phyloP scores from a whole-genome alignment of 768 basidiomycete genomes.

The Mycena maculata region DNA sequence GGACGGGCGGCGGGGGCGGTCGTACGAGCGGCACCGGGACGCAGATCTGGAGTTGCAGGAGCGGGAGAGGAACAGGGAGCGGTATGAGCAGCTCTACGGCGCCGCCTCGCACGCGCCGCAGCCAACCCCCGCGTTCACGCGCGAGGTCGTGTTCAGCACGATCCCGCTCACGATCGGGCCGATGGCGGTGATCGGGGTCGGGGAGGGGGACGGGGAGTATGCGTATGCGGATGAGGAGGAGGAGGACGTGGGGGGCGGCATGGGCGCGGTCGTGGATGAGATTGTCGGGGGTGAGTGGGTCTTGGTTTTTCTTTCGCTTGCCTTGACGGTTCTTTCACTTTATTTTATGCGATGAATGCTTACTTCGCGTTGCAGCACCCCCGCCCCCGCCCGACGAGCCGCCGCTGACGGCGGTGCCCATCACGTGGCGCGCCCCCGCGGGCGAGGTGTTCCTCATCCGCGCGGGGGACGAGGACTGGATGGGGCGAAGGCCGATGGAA shows the following conservation, averaged over 20 bases:
- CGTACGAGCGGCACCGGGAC: neutral
- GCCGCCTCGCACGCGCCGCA: no score
- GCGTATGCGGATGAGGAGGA: neutral
- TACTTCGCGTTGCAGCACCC: neutral
- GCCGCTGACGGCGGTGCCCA: constrained; percentile 22
- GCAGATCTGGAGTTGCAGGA: no score
- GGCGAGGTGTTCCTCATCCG: constrained; percentile 29
- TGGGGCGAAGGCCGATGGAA: constrained; percentile 26
- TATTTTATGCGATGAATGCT: no score
- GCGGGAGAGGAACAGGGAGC: constrained; percentile 7
- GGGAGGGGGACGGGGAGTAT: constrained; percentile 22
- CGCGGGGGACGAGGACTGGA: constrained; percentile 34
- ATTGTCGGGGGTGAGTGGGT: constrained; percentile 34
- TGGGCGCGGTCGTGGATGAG: constrained; percentile 29
- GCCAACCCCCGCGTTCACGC: constrained; percentile 5
- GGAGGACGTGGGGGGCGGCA: neutral
- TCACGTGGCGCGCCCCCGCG: constrained; percentile 27
- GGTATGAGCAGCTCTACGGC: constrained; percentile 26
- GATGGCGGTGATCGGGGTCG: constrained; percentile 20
- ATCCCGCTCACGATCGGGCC: constrained; percentile 36
- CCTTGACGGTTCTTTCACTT: neutral
- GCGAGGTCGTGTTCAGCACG: constrained; percentile 24
- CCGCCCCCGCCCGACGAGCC: constrained; percentile 12
- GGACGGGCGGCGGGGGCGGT: neutral
- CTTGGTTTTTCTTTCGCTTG: neutral